phyloP scores from a whole-genome alignment of 331 rosid genomes.

The Quercus tomentella region DNA sequence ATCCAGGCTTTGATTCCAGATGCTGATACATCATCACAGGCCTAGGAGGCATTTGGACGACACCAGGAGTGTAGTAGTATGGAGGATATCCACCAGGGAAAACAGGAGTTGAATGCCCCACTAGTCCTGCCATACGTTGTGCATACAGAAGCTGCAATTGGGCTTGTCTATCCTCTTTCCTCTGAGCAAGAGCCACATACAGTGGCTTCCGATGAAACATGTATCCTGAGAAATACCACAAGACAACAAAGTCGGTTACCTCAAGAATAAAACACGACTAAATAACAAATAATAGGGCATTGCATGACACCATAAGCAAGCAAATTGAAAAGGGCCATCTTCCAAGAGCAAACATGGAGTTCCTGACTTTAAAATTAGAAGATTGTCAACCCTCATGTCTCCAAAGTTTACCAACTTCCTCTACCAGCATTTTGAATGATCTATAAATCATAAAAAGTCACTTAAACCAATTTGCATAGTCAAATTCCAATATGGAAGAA shows the following conservation, averaged over 20 bases:
- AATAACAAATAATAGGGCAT: neutral
- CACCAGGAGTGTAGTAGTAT: constrained; percentile 57
- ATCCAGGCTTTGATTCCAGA: constrained; percentile 62
- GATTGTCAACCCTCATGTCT: too few species aligned
- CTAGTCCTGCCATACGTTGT: constrained; percentile 51
- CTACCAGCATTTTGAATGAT: too few species aligned
- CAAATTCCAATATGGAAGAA: neutral
- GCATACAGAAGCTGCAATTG: constrained; percentile 65
- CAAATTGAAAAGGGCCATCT: constrained; percentile 8
- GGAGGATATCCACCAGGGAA: constrained; percentile 78
- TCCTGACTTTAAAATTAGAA: neutral
- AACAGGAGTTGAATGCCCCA: constrained; percentile 45
- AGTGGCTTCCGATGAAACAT: constrained; percentile 84
- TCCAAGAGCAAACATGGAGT: too few species aligned
- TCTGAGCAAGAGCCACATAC: constrained; percentile 83
- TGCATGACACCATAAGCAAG: constrained; percentile 2
- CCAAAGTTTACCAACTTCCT: too few species aligned
- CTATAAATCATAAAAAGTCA: too few species aligned
- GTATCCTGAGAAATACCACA: constrained; percentile 44
- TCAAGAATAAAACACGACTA: neutral
- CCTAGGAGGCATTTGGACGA: constrained; percentile 53
- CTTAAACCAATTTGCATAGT: too few species aligned
- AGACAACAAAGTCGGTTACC: neutral
- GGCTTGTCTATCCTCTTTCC: constrained; percentile 79
- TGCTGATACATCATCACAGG: constrained; percentile 61